Base-by-base conservation (phyloP, 2,329 filamentous ascomycete species). In the Allantophomopsis cytisporea region DNA sequence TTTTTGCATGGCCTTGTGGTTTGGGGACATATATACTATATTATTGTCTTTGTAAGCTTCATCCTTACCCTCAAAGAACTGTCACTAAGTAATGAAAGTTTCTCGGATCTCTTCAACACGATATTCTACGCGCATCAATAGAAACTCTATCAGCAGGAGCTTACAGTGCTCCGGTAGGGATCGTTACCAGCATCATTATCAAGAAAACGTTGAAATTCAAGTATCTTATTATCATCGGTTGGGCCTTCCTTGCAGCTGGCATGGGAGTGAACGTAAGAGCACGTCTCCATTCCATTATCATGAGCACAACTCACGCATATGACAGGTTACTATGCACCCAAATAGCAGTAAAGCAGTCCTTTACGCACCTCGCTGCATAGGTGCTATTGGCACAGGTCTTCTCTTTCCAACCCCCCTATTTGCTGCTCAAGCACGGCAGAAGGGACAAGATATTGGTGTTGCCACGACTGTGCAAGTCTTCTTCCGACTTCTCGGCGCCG, bases 21-120 rank as follows among this genome's bases (percentile, higher is more conserved):
- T 20, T 20, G 18, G 18, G 18, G 18, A 20, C 7, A 20, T 20
- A 7, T 20, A 20, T 20, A 20, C 18, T 20, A 20, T 20, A 4
- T 20, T 4, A 20, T 20, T 20, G 18, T 20, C 18, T 20, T 20
- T 20, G 18, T 20, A 20, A 20, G 18, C 18, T 20, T 20, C 18
- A 20, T 20, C 18, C 18, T 7, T 20, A 7, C 7, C 18, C 7
- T 20, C 4, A 20, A 20, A 20, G 4, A 20, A 20, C 18, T 20
- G 7, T 20, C 18, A 7, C 18, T 20, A 4, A 20, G 4, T 20
- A 20, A 20, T 20, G 18, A 20, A 20, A 40, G 38, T 40, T 40
- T 31, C 38, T 40, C 21, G 38, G 38, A 6, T 31, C 38, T 4
- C 17, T 39, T 31, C 38, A 39, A 21, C 38, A 39, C 18, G 38